Base-by-base conservation (phyloP, 768 basidiomycete genomes). In the Boletus rex-veris region DNA sequence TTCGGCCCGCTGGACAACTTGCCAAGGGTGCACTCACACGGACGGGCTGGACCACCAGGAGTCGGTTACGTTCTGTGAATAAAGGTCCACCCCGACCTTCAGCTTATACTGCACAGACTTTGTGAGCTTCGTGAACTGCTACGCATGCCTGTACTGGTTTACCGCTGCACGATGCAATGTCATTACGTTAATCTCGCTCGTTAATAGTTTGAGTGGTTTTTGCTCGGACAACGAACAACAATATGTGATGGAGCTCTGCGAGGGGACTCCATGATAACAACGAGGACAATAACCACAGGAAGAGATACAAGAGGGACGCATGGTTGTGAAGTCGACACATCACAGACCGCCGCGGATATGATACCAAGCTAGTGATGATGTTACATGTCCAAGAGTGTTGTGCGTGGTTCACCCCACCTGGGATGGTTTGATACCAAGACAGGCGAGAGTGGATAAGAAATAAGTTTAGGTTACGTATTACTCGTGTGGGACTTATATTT, bases 1-100 rank as follows among this genome's bases (percentile, higher is more conserved):
- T 74, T 26, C 76, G 78, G 39, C 75, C 80, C 41, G 81, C 80
- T 10, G 69, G 86, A 41, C 73, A 74, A 45, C 65, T 88, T 9
- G 79, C 82, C 30, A 77, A 77, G 60, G 86, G 84, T 43, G 73
- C 74, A 19, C 74, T 84, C 41, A 75, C 75, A 48, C 69, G 69
- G 46, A 54, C 58, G 31, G 45, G 61, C 24, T 59, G 68, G 61
- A 38, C 62, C n/a, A 60, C 68, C 33, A 58, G 45, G 55, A 57
- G 63, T 26, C 65, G 63, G 21, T 44, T 43, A 46, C 57, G 60
- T 45, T 52, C 47, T 50, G 18, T 28, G 38, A 50, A 53, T 6
- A 57, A 57, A 36, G 19, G 48, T 1, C 47, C 48, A 18, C 24
- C 59, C 7, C 50, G 53, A 41, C 58, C 64, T 36, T 50, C 41